Base-by-base conservation (phyloP, 345 rosid genomes). In the Physaria fendleri region DNA sequence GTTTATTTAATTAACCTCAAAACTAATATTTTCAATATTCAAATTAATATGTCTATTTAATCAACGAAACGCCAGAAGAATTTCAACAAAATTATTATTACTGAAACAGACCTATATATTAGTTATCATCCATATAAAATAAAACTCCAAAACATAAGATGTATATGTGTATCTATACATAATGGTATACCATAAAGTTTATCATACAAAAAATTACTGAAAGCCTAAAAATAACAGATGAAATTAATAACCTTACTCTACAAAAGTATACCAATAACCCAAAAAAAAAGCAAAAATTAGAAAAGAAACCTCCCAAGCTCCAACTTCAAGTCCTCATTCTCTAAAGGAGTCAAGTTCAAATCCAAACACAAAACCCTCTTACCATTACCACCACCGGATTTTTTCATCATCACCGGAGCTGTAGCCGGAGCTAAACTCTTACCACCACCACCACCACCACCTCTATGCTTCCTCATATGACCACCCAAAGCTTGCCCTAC, bases 401-500 rank as follows among this genome's bases (percentile, higher is more conserved):
- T 88, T 68, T 80, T 85, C 92, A 91, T 39, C 50, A 45, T 73
- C 40, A 84, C 81, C 6, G 83, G n/a, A n/a, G n/a, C n/a, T n/a
- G n/a, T n/a, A n/a, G n/a, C n/a, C n/a, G n/a, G 73, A 8, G 56
- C 45, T 64, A 61, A 39, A 59, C 30, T 52, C 67, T 74, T 47
- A 64, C 69, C 72, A n/a, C n/a, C n/a, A 30, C 54, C 30, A 2
- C 37, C 80, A 0, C 56, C 32, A 27, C 42, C 13, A 20, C 59
- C 52, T 42, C 87, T 74, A 37, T 92, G 98, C 62, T 88, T 76
- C 76, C 98, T 81, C 98, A 92, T 92, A 61, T 92, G 98, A 21
- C 98, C 98, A 0, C 98, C 98, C 1, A 88, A 78, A 1, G 98
- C 98, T 74, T 92, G 98, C 11, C 98, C 96, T 3, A 92, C 55